These are phyloP conservation scores for Huntiella savannae DNA, from an alignment of 2,329 filamentous ascomycete species.

Conservation along the genomic window DNA sequence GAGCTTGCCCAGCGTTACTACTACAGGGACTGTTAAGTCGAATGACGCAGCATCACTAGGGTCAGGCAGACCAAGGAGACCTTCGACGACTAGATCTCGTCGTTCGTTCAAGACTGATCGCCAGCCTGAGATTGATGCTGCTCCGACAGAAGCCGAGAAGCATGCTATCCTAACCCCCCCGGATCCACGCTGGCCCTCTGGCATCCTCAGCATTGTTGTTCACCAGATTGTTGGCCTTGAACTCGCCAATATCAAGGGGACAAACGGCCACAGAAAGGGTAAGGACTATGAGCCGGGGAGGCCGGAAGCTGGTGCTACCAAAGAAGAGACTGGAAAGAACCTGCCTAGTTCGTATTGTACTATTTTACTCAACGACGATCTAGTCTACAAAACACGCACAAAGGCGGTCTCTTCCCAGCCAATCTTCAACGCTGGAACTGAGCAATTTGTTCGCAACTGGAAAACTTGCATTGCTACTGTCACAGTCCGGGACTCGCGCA, in stretches of 20 bases:
- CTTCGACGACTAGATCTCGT: too few relatives aligned
- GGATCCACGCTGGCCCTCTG: conserved; percentile 90
- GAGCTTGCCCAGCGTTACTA: background rate
- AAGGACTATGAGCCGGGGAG: conserved; percentile 80
- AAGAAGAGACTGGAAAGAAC: conserved; percentile 61
- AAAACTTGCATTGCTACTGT: conserved; percentile 70
- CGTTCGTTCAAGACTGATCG: conserved; percentile 23
- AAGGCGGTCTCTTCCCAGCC: conserved; percentile 90
- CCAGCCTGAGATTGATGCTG: conserved; percentile 37
- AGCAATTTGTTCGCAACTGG: conserved; percentile 88
- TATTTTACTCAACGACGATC: conserved; percentile 70
- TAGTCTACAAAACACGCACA: conserved; percentile 82
- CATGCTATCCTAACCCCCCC: conserved; percentile 79
- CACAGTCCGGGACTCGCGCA: conserved; percentile 70
- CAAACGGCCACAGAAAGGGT: conserved; percentile 51
- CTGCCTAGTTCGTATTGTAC: conserved; percentile 89
- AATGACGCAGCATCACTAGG: too few relatives aligned
- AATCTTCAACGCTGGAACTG: conserved; percentile 92
- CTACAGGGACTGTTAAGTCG: too few relatives aligned
- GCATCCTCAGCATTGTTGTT: conserved; percentile 66
- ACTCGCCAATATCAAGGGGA: conserved; percentile 78
- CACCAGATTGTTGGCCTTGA: conserved; percentile 94
- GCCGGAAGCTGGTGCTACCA: conserved; percentile 60
- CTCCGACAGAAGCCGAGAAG: conserved; percentile 40
- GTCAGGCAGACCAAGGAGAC: too few relatives aligned